Conservation (phyloP, 257 asterid genomes). For the Solanum pinnatisectum region DNA sequence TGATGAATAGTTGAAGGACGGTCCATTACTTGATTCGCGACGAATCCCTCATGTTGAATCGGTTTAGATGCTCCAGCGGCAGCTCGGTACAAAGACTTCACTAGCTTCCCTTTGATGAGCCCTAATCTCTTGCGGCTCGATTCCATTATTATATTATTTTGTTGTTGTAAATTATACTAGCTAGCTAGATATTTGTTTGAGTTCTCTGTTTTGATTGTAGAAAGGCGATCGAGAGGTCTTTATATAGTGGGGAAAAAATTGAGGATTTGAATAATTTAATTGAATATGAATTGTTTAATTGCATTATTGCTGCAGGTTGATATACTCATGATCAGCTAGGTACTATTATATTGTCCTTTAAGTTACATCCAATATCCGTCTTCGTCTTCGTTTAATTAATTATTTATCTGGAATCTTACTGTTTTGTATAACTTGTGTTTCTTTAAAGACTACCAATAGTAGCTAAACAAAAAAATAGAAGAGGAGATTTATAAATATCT, state of each 20-base stretch:
- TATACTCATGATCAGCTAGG: not conserved
- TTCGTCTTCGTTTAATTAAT: not conserved
- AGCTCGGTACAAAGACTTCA: constrained; percentile 31
- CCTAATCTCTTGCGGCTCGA: constrained; percentile 26
- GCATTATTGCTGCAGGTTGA: not conserved
- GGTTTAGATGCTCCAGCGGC: constrained; percentile 17
- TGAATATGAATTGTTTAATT: not conserved
- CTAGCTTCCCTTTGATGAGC: constrained; percentile 37
- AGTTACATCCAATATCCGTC: not conserved
- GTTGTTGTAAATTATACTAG: not conserved
- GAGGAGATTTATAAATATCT: not conserved
- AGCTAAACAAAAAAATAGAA: too few species aligned
- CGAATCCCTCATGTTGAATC: not conserved
- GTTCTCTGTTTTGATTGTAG: not conserved
- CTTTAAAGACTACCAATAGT: not conserved
- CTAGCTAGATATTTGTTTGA: not conserved
- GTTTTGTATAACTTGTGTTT: not conserved
- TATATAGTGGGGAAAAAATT: not conserved
- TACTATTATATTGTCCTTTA: not conserved
- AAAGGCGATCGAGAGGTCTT: not conserved
- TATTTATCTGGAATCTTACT: not conserved
- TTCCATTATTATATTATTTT: constrained; percentile 20
- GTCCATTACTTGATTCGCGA: not conserved
- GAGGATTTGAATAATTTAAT: not conserved
- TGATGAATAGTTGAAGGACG: not conserved